Conservation (phyloP, 2,329 filamentous ascomycete genomes). For the Penicillium digitatum region DNA sequence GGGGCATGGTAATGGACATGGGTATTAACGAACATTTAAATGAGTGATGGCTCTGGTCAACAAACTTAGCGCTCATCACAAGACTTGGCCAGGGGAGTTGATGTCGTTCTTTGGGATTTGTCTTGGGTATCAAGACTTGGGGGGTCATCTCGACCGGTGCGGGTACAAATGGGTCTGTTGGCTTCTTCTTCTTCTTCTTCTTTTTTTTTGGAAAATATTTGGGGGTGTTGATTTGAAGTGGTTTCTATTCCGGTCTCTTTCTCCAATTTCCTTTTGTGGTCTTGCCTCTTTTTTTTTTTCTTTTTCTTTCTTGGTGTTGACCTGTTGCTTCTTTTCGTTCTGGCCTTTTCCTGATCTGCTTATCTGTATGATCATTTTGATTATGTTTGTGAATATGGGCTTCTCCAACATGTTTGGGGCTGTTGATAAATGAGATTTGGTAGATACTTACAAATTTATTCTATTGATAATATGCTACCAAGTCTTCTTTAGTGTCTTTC, state of each 20-base stretch:
- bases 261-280: background rate
- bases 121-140: conserved; percentile 25
- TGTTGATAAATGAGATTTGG: conserved; percentile 15
- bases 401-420: conserved; percentile 5
- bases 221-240: background rate
- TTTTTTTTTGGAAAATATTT: conserved; percentile 14
- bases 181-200: background rate
- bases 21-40: conserved; percentile 25
- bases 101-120: conserved; percentile 5
- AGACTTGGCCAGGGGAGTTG: conserved; percentile 18
- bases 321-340: conserved; percentile 7
- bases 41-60: conserved; percentile 26
- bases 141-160: conserved; percentile 7
- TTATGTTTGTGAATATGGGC: conserved; percentile 16
- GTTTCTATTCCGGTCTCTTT: conserved; percentile 5
- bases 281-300: conserved; percentile 13
- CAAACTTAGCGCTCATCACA: conserved; percentile 18
- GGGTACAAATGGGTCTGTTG: conserved; percentile 12
- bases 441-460: conserved; percentile 11
- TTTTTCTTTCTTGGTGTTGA: conserved; percentile 4
- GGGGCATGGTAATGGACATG: background rate
- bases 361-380: background rate
- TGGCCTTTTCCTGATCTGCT: conserved; percentile 12
- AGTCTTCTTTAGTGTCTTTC: background rate
- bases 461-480: background rate